Evolutionary conservation across 345 rosid species (phyloP).

Genomic region (Brassica incana): DNA sequence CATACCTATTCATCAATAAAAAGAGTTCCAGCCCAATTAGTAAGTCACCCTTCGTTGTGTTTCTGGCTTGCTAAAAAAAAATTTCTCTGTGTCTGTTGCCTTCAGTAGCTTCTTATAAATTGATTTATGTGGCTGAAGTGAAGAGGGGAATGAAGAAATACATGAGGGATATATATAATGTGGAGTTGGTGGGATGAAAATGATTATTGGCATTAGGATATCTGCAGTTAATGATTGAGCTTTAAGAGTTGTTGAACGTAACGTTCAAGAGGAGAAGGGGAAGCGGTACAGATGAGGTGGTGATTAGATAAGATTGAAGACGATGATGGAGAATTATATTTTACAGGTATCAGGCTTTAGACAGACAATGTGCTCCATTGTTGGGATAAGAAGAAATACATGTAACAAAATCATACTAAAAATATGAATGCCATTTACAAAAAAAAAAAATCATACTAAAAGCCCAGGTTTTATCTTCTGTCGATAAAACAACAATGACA

Average conservation of each 20-base stretch:
- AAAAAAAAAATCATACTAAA: too few species aligned
- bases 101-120: not conserved
- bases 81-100: not conserved
- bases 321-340: not conserved
- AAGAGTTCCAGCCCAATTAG: too few species aligned
- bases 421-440: too few species aligned
- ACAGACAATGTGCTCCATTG: not conserved
- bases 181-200: not conserved
- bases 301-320: not conserved
- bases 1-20: not conserved
- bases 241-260: not conserved
- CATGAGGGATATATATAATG: not conserved
- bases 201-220: not conserved
- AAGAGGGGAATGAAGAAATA: not conserved
- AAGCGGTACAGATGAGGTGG: not conserved
- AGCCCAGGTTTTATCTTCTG: not conserved
- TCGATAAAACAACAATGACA: not conserved
- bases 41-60: too few species aligned
- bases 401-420: not conserved
- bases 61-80: too few species aligned
- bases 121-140: not conserved
- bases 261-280: not conserved
- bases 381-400: not conserved
- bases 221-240: not conserved
- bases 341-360: not conserved